Base-by-base conservation (phyloP, 768 basidiomycete genomes). In the Mrakia blollopis region DNA sequence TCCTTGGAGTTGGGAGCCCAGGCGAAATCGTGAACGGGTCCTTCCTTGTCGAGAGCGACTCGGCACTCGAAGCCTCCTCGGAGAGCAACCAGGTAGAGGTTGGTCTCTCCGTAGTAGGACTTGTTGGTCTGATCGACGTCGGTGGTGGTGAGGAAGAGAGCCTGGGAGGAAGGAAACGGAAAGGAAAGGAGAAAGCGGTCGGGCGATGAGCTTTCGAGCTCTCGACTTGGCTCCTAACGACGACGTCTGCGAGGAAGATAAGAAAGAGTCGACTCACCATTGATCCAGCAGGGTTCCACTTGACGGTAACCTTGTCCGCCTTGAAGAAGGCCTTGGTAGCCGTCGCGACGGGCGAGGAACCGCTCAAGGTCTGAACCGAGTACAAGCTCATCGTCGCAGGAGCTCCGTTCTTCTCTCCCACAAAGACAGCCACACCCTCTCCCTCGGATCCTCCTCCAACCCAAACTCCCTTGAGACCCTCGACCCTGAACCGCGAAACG, bases 1-100 rank as follows among this genome's bases (percentile, higher is more conserved):
- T 99, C 97, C 84, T 95, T 93, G 71, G 93, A 93, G 80, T 93
- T 94, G 11, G 97, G 94, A 79, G 90, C 94, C 97, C 97, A 99
- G 23, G 89, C 85, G 78, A 96, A 97, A 82, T 98, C 97, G 81
- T 97, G 94, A 79, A 99, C 93, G 0, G 94, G 94, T 0, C 97
- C 97, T 78, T 98, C 96, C 86, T 97, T 98, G 85, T 97, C 94
- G 9, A 86, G 81, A 23, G 85, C 83, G 28, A 98, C 91, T 39
- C 93, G 87, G 82, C 92, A 93, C 82, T 98, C 95, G 80, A 94
- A 98, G 80, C 93, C 92, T 23, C 96, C 95, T 13, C 93, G 91
- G 25, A 94, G 89, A 79, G 91, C 94, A 79, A 98, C 88, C 21
- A 98, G 87, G 85, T 96, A 98, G 81, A 99, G 86, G 72, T 93